Percentiles rank a stretch among this genome's conserved stretches.
Conservation (phyloP, 805 yeast species). For the Wickerhamomyces mucosus region DNA sequence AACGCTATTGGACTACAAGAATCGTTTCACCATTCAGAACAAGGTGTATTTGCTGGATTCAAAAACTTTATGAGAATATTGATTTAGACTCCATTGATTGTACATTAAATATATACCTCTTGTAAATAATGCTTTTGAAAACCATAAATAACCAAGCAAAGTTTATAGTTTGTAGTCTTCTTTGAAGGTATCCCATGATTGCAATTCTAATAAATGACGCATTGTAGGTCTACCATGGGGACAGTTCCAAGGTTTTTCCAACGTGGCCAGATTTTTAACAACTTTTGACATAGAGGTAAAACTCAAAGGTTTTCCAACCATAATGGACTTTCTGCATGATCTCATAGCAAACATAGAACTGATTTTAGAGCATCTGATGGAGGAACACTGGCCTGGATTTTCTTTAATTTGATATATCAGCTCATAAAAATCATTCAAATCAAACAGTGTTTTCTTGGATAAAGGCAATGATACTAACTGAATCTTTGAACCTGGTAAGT, state of each 20-base stretch:
- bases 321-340: slow-evolving; percentile 88
- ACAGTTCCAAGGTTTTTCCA: slow-evolving; percentile 88
- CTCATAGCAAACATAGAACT: slow-evolving; percentile 86
- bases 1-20: neutral
- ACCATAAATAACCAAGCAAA: too few species aligned
- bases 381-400: slow-evolving; percentile 28
- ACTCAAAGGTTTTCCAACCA: slow-evolving; percentile 77
- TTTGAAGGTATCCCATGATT: slow-evolving; percentile 33
- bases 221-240: slow-evolving; percentile 98
- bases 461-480: slow-evolving; percentile 57
- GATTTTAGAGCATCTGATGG: slow-evolving; percentile 63
- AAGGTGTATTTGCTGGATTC: slow-evolving; percentile 16
- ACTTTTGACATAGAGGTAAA: slow-evolving; percentile 53
- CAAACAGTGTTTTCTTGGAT: slow-evolving; percentile 62
- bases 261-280: slow-evolving; percentile 53
- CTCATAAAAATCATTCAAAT: slow-evolving; percentile 60
- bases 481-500: slow-evolving; percentile 47
- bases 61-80: slow-evolving; percentile 16
- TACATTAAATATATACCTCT: neutral
- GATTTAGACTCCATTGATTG: too few species aligned
- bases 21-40: neutral
- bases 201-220: slow-evolving; percentile 71
- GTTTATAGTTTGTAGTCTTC: slow-evolving; percentile 30
- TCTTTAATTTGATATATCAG: slow-evolving; percentile 59
- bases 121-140: too few species aligned